phyloP scores from a whole-genome alignment of 331 rosid species.

The Ulmus americana region DNA sequence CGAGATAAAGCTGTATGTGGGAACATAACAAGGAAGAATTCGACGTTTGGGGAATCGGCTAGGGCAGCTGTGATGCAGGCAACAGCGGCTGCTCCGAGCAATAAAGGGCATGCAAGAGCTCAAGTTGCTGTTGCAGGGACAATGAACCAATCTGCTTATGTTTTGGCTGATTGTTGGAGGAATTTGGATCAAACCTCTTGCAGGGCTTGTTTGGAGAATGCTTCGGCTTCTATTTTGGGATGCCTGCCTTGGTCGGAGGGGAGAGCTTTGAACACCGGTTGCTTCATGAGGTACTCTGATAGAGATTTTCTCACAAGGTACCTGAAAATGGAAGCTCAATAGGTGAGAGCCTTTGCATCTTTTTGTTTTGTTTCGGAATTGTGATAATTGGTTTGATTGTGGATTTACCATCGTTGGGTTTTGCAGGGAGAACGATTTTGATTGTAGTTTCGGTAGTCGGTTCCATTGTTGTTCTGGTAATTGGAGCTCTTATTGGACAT shows the following conservation, averaged over 20 bases:
- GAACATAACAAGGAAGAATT: conserved; percentile 42
- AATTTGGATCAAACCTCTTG: conserved; percentile 61
- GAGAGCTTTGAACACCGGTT: conserved; percentile 65
- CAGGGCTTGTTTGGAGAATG: conserved; percentile 61
- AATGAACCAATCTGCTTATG: conserved; percentile 49
- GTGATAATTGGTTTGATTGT: neutral
- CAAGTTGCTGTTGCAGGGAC: conserved; percentile 30
- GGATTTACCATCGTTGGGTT: conserved; percentile 12
- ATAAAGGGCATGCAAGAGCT: conserved; percentile 47
- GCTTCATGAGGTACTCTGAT: conserved; percentile 86
- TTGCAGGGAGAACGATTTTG: conserved; percentile 48
- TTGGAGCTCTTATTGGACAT: conserved; percentile 39
- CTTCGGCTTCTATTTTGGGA: conserved; percentile 47
- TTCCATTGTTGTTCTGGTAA: conserved; percentile 46
- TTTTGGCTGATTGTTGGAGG: conserved; percentile 80
- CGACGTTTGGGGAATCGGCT: conserved; percentile 37
- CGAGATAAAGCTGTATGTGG: conserved; percentile 55
- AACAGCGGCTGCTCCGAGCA: conserved; percentile 37
- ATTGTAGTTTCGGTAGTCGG: conserved; percentile 53
- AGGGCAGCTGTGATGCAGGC: conserved; percentile 43
- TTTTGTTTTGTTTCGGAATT: too few species aligned
- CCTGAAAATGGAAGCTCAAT: conserved; percentile 30
- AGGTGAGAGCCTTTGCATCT: conserved; percentile 26
- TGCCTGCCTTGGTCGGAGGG: conserved; percentile 85
- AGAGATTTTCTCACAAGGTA: conserved; percentile 58